These are phyloP conservation scores for Cyberlindnera maclurae DNA, from an alignment of 805 yeast species.

Conservation along the genomic window DNA sequence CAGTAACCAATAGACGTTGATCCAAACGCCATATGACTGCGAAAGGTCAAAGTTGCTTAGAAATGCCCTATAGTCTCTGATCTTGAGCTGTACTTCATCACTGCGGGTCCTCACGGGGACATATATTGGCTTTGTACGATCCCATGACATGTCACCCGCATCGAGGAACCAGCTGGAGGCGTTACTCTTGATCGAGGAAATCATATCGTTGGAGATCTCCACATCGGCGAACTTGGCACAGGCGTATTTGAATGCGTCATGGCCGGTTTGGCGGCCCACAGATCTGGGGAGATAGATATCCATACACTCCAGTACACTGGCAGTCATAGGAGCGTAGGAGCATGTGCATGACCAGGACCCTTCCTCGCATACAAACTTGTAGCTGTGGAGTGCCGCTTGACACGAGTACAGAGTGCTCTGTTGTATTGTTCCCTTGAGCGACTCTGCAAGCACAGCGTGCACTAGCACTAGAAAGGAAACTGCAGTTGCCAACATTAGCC, in stretches of 20 bases:
- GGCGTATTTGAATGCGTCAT: constrained; percentile 5
- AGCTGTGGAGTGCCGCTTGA: constrained; percentile 13
- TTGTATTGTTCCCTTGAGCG: constrained; percentile 17
- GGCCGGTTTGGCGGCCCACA: constrained; percentile 3
- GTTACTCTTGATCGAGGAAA: constrained; percentile 7
- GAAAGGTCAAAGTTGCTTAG: constrained; percentile 20
- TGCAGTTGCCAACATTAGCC: too few relatives aligned
- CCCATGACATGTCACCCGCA: constrained; percentile 6
- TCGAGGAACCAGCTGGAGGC: constrained; percentile 7
- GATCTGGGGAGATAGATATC: constrained; percentile 12
- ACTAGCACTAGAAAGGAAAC: too few relatives aligned
- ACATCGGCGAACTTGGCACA: constrained; percentile 4
- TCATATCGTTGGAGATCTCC: constrained; percentile 6
- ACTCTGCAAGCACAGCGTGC: constrained; percentile 5
- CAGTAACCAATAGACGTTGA: constrained; percentile 18
- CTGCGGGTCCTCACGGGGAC: constrained; percentile 13
- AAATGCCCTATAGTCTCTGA: constrained; percentile 21
- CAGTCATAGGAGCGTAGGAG: constrained; percentile 14
- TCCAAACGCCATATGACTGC: constrained; percentile 15
- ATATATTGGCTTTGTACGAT: constrained; percentile 7
- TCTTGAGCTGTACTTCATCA: constrained; percentile 5
- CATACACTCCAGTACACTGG: constrained; percentile 17
- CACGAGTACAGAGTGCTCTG: constrained; percentile 21
- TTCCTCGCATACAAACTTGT: constrained; percentile 16
- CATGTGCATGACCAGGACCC: constrained; percentile 15